A percentile compares a stretch with the other conserved stretches of the same genome.
Conservation (phyloP, 345 rosid species). For the Hibiscus trionum region DNA sequence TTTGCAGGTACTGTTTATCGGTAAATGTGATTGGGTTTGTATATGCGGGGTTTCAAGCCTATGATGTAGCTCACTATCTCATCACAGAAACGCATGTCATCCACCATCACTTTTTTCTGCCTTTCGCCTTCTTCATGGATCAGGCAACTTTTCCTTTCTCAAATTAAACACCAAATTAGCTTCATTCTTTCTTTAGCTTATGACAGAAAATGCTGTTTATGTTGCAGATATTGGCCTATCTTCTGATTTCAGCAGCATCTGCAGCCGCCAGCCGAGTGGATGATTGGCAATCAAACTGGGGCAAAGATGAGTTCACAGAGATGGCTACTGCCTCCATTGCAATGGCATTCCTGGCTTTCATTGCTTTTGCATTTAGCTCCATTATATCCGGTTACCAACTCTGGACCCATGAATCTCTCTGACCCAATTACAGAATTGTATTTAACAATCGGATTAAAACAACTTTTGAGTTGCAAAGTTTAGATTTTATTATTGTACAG, state of each 20-base stretch:
- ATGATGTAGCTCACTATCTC: slow-evolving; percentile 48
- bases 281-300: slow-evolving; percentile 98
- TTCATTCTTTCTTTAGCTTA: no score
- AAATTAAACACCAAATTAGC: background rate
- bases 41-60: slow-evolving; percentile 69
- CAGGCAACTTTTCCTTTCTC: slow-evolving; percentile 43
- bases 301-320: slow-evolving; percentile 89
- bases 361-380: slow-evolving; percentile 72
- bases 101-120: slow-evolving; percentile 39
- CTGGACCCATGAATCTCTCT: slow-evolving; percentile 32
- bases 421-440: background rate
- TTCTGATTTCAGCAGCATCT: slow-evolving; percentile 82
- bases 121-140: slow-evolving; percentile 76
- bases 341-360: slow-evolving; percentile 69
- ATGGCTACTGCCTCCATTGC: slow-evolving; percentile 90
- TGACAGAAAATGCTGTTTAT: background rate
- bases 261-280: slow-evolving; percentile 87
- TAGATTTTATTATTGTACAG: slow-evolving; percentile 7
- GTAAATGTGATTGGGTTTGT: slow-evolving; percentile 71
- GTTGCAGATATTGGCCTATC: slow-evolving; percentile 75
- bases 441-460: background rate
- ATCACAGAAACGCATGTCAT: slow-evolving; percentile 44
- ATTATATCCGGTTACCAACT: slow-evolving; percentile 68
- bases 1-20: slow-evolving; percentile 68
- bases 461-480: background rate